Evolutionary conservation across 164 flowering plant species (phyloP), one percentile per base, ranked within the genome.

Genomic region (Cinnamomum micranthum): DNA sequence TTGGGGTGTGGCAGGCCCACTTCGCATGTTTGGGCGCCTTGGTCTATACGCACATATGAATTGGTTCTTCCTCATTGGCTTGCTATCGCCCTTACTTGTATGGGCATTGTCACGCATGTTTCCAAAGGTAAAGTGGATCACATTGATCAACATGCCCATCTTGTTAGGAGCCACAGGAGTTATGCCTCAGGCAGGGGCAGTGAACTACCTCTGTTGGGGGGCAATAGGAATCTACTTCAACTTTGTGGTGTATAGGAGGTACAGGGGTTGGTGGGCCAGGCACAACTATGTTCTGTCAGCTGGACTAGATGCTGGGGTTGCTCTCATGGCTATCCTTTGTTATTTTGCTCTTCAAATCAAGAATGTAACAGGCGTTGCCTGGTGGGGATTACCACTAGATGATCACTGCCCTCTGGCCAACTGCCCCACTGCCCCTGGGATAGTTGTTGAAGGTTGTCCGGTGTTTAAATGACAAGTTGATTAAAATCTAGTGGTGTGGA

Each of bases 251-350:
- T 90, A 78, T 68, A 83, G 78, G 51, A 85, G 63, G 80, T 75
- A 75, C 78, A 88, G 84, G 82, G 75, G 65, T 1, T 94, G 98
- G 98, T 92, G 98, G 98, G 92, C 90, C 0, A 82, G 89, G 69
- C 84, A 90, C 55, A 91, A 77, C 70, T 94, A 92, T 27, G 76
- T 92, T 11, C 60, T 94, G 20, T 82, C 94, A 0, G 92, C 91
- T 50, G 97, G 84, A 3, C 25, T 94, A n/a, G 92, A 88, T 75
- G 90, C 91, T n/a, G 98, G 98, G 0, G 73, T 85, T 51, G 97
- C 97, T 0, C 85, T 92, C 76, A 75, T 85, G 85, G 92, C 81
- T 0, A 62, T 88, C 0, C 15, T 86, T 5, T n/a, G 78, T 0
- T 89, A 76, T 73, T 85, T 90, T 11, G 22, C 88, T 6, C 82